Percentiles rank a stretch among this genome's conserved stretches.
phyloP scores from a whole-genome alignment of 768 basidiomycete species.

The Tephrocybe rancida region DNA sequence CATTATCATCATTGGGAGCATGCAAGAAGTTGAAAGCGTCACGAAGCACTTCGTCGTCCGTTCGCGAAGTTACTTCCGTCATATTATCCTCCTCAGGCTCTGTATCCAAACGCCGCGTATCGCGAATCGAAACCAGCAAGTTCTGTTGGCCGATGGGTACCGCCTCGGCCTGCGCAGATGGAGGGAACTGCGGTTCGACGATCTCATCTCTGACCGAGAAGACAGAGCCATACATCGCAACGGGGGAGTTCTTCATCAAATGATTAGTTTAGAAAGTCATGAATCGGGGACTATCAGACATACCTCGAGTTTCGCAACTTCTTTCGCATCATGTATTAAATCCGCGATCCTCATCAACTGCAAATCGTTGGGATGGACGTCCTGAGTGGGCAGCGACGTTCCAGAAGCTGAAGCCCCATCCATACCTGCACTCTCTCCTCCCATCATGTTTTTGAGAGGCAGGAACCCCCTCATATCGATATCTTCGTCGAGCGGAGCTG shows the following conservation, averaged over 20 bases:
- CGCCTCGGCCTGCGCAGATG: conserved; percentile 4
- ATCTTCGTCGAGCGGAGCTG: conserved; percentile 83
- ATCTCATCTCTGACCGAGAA: conserved; percentile 12
- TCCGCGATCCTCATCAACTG: conserved; percentile 93
- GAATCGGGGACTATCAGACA: conserved; percentile 18
- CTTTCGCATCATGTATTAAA: conserved; percentile 70
- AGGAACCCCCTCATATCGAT: conserved; percentile 85
- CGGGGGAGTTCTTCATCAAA: conserved; percentile 40
- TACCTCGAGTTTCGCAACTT: conserved; percentile 63
- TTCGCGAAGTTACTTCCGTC: conserved; percentile 68
- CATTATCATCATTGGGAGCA: conserved; percentile 56
- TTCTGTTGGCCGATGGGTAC: conserved; percentile 21
- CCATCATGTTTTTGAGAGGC: conserved; percentile 71
- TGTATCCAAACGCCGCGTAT: conserved; percentile 19
- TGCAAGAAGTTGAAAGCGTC: conserved; percentile 59
- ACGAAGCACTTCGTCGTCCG: conserved; percentile 82
- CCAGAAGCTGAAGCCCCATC: conserved; percentile 24
- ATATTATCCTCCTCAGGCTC: conserved; percentile 58
- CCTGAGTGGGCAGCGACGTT: conserved; percentile 23
- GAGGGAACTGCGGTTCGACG: conserved; percentile 23
- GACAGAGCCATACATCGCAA: conserved; percentile 19
- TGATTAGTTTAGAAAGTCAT: neutral
- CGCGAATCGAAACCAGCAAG: conserved; percentile 26
- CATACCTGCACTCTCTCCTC: conserved; percentile 27
- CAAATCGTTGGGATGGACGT: conserved; percentile 89